A percentile compares a stretch with the other conserved stretches of the same genome.
Evolutionary conservation across 2,329 filamentous ascomycete genomes (phyloP).

Genomic region (Fusarium cyanostomum): DNA sequence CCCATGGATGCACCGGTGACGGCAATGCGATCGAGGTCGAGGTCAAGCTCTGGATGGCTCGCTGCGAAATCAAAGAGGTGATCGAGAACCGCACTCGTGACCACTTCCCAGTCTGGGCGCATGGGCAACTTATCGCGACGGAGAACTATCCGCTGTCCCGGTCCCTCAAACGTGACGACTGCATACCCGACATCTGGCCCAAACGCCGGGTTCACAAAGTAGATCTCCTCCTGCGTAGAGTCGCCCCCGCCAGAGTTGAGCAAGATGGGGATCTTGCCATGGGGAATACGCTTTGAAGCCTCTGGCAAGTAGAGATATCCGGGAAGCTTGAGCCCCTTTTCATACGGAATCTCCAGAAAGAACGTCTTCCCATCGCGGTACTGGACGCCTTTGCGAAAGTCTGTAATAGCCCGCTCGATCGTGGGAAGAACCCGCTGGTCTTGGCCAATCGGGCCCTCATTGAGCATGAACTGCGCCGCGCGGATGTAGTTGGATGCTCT

Average conservation of each 20-base stretch:
- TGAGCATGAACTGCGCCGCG: constrained; percentile 47
- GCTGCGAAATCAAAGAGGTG: constrained; percentile 33
- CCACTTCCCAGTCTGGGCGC: constrained; percentile 52
- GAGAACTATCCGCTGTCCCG: constrained; percentile 55
- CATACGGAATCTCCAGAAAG: constrained; percentile 52
- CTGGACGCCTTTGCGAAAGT: constrained; percentile 42
- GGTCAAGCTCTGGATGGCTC: constrained; percentile 37
- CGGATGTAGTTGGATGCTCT: constrained; percentile 54
- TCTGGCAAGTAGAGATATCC: constrained; percentile 51
- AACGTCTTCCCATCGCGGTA: constrained; percentile 43
- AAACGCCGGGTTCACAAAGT: constrained; percentile 43
- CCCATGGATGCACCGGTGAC: constrained; percentile 54
- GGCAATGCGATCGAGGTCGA: constrained; percentile 51
- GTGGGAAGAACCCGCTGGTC: constrained; percentile 44
- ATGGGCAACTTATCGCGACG: constrained; percentile 42
- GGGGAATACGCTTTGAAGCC: constrained; percentile 19
- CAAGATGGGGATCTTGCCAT: constrained; percentile 49
- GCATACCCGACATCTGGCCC: constrained; percentile 52
- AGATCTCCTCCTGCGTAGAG: constrained; percentile 53
- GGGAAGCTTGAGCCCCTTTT: constrained; percentile 46
- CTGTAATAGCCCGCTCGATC: not conserved
- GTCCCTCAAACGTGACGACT: constrained; percentile 56
- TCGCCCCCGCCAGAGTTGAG: constrained; percentile 51
- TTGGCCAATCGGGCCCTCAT: constrained; percentile 11
- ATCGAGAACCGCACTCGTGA: constrained; percentile 47